Base-by-base conservation (phyloP, 768 basidiomycete species). In the Bullera alba region DNA sequence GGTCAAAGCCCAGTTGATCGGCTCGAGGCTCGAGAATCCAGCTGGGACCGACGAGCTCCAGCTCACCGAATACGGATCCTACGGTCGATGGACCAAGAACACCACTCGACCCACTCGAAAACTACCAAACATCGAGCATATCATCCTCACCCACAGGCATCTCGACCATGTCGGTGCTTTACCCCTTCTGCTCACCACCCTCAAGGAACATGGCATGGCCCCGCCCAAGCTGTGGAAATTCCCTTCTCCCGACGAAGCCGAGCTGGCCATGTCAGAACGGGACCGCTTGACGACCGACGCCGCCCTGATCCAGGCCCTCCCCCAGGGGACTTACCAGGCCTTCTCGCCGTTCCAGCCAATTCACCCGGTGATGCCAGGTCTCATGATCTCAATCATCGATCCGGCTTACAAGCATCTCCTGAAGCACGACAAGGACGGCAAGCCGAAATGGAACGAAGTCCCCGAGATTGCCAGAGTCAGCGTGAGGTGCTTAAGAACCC, bases 121-220 rank as follows among this genome's bases (percentile, higher is more conserved):
- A 23, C 26, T 65, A 25, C 80, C 81, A 6, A 79, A 83, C 42
- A 73, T 96, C 42, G 87, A 87, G 10, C 90, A 96, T 66, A 87
- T 97, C 72, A 76, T 97, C 62, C 76, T 97, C 48, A 88, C 90
- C 0, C 93, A 97, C 71, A 83, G 83, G 78, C 93, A 97, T 67
- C 75, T 76, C 26, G 93, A 97, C 73, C 93, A 97, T 58, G 77
- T 83, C 56, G 79, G 80, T 5, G 93, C 91, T 4, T 75, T 95
- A 2, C 79, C 79, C 0, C 73, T 79, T 25, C 83, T 95, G 0
- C 78, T 96, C 0, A 56, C 64, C 4, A 79, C 88, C 35, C 77
- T 95, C 1, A 75, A 77, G 10, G 67, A 75, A 30, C 73, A 84
- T n/a, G 86, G 85, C 5, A 47, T 46, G 4, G 53, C 57, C 1